These are phyloP conservation scores for Penicillium brasilianum DNA, from an alignment of 2,329 filamentous ascomycete species.

Conservation along the genomic window DNA sequence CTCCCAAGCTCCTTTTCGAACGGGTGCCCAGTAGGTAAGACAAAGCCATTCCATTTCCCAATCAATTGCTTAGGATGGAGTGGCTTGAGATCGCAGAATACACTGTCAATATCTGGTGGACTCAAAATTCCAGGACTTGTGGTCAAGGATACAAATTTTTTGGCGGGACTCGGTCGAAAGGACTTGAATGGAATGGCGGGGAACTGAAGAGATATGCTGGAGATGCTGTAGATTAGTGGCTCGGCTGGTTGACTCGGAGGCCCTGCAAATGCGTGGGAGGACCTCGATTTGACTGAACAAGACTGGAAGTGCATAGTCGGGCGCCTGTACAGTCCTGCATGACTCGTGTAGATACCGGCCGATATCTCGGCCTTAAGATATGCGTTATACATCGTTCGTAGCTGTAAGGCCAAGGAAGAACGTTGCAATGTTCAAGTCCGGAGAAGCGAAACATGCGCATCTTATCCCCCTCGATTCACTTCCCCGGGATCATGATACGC, in stretches of 20 bases:
- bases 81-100: constrained; percentile 22
- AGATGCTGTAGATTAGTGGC: not conserved
- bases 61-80: constrained; percentile 31
- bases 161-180: not conserved
- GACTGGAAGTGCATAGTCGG: not conserved
- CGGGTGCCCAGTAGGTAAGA: constrained; percentile 35
- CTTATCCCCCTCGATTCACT: not conserved
- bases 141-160: not conserved
- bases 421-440: not conserved
- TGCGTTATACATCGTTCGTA: not conserved
- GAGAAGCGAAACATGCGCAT: not conserved
- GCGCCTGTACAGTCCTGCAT: not conserved
- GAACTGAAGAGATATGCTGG: not conserved
- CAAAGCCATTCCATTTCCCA: constrained; percentile 38
- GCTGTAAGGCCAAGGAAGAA: not conserved
- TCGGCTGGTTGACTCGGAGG: not conserved
- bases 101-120: not conserved
- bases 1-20: constrained; percentile 27
- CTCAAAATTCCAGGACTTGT: not conserved
- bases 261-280: not conserved
- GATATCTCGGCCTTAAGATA: not conserved
- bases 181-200: not conserved
- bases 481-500: not conserved
- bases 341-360: not conserved
- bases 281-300: not conserved